Base-by-base conservation (phyloP, 371 early-diverging fungal genomes). In the Mortierella sp. region DNA sequence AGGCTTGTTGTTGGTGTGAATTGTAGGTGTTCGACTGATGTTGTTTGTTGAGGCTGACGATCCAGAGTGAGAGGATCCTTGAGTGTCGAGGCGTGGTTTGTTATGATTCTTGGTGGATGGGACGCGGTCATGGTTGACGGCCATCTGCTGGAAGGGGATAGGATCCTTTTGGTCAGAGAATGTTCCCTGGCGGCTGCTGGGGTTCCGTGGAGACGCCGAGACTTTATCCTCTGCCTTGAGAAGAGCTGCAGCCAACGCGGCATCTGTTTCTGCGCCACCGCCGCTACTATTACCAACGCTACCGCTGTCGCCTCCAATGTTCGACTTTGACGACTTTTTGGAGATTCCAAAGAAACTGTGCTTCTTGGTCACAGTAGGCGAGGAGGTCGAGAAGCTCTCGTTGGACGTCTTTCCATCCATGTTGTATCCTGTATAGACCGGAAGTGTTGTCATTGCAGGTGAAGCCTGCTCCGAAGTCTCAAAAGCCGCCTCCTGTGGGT, bases 161-260 rank as follows among this genome's bases (percentile, higher is more conserved):
- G 31, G 5, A 2, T 37, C 28, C 43, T 53, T 34, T 19, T 31
- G 59, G 28, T 71, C 31, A 1, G 53, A n/a, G 43, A 31, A 40
- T 0, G 34, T 55, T 24, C 19, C 48, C 28, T 57, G 51, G 59
- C 8, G 51, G 21, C 19, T 48, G 71, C 26, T 19, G 50, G 40
- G 24, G 21, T 10, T 67, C 67, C 67, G 2, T 67, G 67, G 40
- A 44, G 77, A 37, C 5, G 61, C 67, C 8, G 82, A 54, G 34
- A 72, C 67, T 16, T 71, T 5, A 8, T 83, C 83, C 48, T 83
- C 83, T 3, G 77, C 80, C 46, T 72, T 71, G 43, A 77, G 61
- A 11, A 80, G 44, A 3, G 80, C 80, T 11, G 77, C 83, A 28
- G 83, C 80, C 71, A 74, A 43, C 26, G 77, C 80, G 2, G 74